phyloP scores from a whole-genome alignment of 2,329 filamentous ascomycete genomes.

The Ophiobolus disseminans region DNA sequence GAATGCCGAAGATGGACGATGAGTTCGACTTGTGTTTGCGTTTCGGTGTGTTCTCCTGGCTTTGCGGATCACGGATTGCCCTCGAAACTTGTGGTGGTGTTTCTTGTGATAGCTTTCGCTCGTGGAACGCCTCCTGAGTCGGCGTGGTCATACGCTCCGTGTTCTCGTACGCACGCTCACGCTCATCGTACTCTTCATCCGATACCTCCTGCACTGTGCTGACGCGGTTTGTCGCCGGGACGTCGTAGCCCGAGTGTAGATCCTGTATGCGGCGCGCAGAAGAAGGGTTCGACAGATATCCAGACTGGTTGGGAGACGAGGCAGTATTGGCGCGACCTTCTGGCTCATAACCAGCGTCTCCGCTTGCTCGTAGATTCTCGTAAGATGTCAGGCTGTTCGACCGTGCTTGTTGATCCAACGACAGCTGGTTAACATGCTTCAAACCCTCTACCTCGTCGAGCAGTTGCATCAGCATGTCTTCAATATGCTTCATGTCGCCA shows the following conservation, averaged over 20 bases:
- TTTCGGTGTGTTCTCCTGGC: conserved; percentile 79
- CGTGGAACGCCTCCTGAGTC: conserved; percentile 58
- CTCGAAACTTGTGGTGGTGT: conserved; percentile 62
- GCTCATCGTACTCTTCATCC: conserved; percentile 75
- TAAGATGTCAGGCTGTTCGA: conserved; percentile 68
- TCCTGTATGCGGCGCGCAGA: conserved; percentile 53
- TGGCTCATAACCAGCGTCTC: conserved; percentile 79
- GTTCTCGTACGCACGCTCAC: conserved; percentile 65
- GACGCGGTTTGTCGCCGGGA: conserved; percentile 74
- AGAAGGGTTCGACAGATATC: conserved; percentile 71
- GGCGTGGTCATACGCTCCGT: conserved; percentile 69
- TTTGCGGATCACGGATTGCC: conserved; percentile 57
- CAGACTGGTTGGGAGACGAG: conserved; percentile 76
- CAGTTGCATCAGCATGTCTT: conserved; percentile 76
- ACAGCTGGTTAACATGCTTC: conserved; percentile 50
- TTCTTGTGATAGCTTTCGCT: conserved; percentile 42
- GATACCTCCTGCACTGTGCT: conserved; percentile 86
- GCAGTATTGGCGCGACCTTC: conserved; percentile 81
- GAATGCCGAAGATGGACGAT: conserved; percentile 74
- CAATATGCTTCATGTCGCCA: conserved; percentile 84
- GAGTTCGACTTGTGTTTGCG: conserved; percentile 89
- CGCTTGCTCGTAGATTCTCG: conserved; percentile 73
- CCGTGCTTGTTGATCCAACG: conserved; percentile 40
- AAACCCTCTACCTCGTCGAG: conserved; percentile 85
- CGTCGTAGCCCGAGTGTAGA: conserved; percentile 59